Percentiles rank a stretch among this genome's conserved stretches.
These are phyloP conservation scores for Phytophthora brassicae DNA, from an alignment of 352 stramenopile species.

Conservation along the genomic window DNA sequence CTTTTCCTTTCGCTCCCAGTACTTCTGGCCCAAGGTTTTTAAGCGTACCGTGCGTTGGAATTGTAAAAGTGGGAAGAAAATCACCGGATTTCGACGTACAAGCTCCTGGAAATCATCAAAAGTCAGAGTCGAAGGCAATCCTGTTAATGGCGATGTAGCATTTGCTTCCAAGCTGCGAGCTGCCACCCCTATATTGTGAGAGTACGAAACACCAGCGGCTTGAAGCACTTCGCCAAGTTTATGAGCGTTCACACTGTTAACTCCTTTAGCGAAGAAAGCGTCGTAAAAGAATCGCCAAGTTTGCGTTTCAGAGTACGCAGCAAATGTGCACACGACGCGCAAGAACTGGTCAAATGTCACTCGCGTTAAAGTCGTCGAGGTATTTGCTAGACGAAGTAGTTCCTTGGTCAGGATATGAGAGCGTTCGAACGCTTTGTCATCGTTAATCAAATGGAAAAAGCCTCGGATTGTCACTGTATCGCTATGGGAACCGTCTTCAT, in stretches of 20 bases:
- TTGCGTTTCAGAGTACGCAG: conserved; percentile 45
- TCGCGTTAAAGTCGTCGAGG: conserved; percentile 23
- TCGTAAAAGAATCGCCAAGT: conserved; percentile 66
- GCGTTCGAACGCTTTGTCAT: conserved; percentile 37
- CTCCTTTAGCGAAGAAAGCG: conserved; percentile 38
- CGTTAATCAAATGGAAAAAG: conserved; percentile 65
- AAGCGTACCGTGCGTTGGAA: conserved; percentile 49
- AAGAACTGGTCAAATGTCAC: conserved; percentile 66
- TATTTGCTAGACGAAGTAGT: conserved; percentile 39
- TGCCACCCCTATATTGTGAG: conserved; percentile 48
- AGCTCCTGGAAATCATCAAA: conserved; percentile 63
- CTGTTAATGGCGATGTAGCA: conserved; percentile 21
- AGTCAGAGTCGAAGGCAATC: conserved; percentile 22
- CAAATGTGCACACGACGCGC: conserved; percentile 47
- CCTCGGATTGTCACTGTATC: conserved; percentile 40
- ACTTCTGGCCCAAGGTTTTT: conserved; percentile 42
- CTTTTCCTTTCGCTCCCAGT: conserved; percentile 49
- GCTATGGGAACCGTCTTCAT: conserved; percentile 35
- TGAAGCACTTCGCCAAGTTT: conserved; percentile 47
- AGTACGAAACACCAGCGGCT: conserved; percentile 40
- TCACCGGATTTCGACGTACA: conserved; percentile 43
- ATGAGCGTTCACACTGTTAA: conserved; percentile 33
- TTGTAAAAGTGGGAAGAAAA: conserved; percentile 56
- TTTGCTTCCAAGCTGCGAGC: conserved; percentile 41
- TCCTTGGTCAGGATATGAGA: conserved; percentile 42